These are phyloP conservation scores for Coemansia sp. DNA, from an alignment of 192 early-diverging fungal genomes.

Conservation along the genomic window DNA sequence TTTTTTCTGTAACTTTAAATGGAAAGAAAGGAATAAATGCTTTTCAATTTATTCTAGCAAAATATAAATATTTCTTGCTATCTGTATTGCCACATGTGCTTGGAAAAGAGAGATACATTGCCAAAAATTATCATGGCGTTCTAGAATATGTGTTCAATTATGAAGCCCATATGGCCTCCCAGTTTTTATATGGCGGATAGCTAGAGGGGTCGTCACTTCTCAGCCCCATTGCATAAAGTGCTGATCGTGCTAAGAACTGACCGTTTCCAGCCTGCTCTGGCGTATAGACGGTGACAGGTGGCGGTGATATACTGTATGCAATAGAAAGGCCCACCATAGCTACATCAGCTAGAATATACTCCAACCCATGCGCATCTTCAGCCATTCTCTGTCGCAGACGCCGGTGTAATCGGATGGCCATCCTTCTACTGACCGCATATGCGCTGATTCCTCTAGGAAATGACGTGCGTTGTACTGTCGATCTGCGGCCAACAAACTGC, in stretches of 20 bases:
- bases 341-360: constrained; percentile 30
- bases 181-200: constrained; percentile 25
- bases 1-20: neutral
- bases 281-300: constrained; percentile 12
- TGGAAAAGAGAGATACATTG: neutral
- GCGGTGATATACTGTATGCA: constrained; percentile 31
- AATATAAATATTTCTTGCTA: neutral
- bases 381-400: constrained; percentile 13
- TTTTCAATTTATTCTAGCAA: neutral
- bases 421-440: constrained; percentile 22
- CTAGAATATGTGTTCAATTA: constrained; percentile 5
- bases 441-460: constrained; percentile 22
- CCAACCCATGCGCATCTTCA: constrained; percentile 16
- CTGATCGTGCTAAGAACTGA: constrained; percentile 23
- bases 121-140: neutral
- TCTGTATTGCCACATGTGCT: neutral
- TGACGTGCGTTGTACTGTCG: constrained; percentile 12
- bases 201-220: constrained; percentile 19
- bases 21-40: neutral
- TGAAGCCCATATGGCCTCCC: constrained; percentile 15
- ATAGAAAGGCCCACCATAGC: constrained; percentile 18
- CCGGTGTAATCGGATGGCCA: constrained; percentile 14
- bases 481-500: constrained; percentile 6
- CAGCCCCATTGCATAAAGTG: constrained; percentile 12
- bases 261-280: neutral